Percentiles rank a stretch among this genome's conserved stretches.
Evolutionary conservation across 768 basidiomycete species (phyloP).

Genomic region (Nidularia sp.): DNA sequence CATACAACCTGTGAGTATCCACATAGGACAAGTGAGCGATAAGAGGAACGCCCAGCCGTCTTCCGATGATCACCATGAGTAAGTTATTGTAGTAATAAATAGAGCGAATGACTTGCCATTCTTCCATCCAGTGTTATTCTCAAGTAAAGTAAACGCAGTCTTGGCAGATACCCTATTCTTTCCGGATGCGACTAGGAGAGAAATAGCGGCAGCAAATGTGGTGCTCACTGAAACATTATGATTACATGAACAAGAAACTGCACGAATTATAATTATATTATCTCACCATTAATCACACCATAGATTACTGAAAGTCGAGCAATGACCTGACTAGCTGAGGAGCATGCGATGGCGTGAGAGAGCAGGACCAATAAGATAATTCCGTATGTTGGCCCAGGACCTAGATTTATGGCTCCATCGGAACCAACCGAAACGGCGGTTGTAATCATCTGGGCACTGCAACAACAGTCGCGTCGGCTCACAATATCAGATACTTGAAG

Average conservation of each 20-base stretch:
- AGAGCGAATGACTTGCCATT: slow-evolving; percentile 30
- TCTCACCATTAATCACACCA: slow-evolving; percentile 48
- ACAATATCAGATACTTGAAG: too few relatives aligned
- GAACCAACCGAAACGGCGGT: slow-evolving; percentile 54
- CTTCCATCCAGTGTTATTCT: slow-evolving; percentile 60
- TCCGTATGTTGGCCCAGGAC: slow-evolving; percentile 50
- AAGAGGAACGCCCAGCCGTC: slow-evolving; percentile 63
- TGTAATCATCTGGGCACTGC: slow-evolving; percentile 57
- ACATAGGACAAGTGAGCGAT: slow-evolving; percentile 61
- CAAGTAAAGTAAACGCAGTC: slow-evolving; percentile 55
- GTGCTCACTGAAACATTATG: background rate
- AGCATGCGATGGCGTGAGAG: slow-evolving; percentile 54
- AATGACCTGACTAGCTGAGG: slow-evolving; percentile 48
- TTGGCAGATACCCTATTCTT: slow-evolving; percentile 45
- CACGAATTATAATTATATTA: slow-evolving; percentile 1
- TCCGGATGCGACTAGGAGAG: slow-evolving; percentile 38
- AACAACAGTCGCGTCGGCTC: too few relatives aligned
- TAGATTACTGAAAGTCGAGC: slow-evolving; percentile 57
- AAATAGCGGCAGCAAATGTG: background rate
- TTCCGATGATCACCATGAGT: slow-evolving; percentile 10
- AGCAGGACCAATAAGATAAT: slow-evolving; percentile 52
- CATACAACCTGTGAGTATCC: slow-evolving; percentile 62
- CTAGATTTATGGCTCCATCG: slow-evolving; percentile 40
- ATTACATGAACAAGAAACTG: background rate
- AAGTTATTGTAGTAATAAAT: background rate